phyloP scores from a whole-genome alignment of 139 green algal species.

The Pseudopediastrum boryanum region DNA sequence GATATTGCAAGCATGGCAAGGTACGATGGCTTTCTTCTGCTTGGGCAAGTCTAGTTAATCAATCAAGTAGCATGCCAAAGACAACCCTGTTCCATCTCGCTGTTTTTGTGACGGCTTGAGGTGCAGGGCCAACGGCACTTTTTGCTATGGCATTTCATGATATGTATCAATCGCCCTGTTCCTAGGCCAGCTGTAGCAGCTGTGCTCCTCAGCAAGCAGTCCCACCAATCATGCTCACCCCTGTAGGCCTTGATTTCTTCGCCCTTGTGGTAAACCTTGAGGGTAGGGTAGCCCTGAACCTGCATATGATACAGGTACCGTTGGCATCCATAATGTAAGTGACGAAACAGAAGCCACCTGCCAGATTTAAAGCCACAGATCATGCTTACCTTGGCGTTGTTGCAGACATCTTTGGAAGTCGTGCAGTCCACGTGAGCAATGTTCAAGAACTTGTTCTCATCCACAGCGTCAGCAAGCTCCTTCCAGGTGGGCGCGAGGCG shows the following conservation, averaged over 20 bases:
- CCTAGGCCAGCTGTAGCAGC: not conserved
- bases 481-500: slow-evolving; percentile 62
- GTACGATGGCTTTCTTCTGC: too few species aligned
- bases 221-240: slow-evolving; percentile 17
- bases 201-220: not conserved
- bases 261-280: slow-evolving; percentile 70
- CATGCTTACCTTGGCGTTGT: slow-evolving; percentile 37
- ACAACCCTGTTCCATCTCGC: not conserved
- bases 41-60: not conserved
- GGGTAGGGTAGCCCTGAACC: slow-evolving; percentile 79
- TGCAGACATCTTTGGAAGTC: slow-evolving; percentile 58
- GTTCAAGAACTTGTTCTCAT: slow-evolving; percentile 43
- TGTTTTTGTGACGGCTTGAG: not conserved
- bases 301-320: slow-evolving; percentile 27
- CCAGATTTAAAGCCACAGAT: not conserved
- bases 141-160: not conserved
- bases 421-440: slow-evolving; percentile 78
- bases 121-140: not conserved
- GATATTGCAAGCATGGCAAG: too few species aligned
- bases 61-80: not conserved
- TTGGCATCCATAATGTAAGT: not conserved
- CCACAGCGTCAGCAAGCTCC: slow-evolving; percentile 52
- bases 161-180: not conserved
- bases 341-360: slow-evolving; percentile 5
- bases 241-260: slow-evolving; percentile 64